These are phyloP conservation scores for Kwoniella newhampshirensis DNA, from an alignment of 768 basidiomycete species.

Conservation along the genomic window DNA sequence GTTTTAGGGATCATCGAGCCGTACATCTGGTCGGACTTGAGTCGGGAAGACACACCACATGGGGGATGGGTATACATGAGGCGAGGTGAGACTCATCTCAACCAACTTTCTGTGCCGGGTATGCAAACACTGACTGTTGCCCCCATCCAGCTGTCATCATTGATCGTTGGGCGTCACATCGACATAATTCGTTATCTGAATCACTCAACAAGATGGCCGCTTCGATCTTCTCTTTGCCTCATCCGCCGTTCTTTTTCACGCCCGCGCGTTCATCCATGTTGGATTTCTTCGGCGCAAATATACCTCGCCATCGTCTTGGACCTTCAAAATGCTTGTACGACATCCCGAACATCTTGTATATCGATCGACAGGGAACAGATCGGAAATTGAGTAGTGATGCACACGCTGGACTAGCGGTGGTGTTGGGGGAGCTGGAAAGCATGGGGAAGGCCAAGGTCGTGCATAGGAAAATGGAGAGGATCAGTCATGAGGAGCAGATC, in stretches of 20 bases:
- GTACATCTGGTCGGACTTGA: slow-evolving; percentile 17
- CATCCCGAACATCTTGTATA: slow-evolving; percentile 62
- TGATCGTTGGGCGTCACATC: slow-evolving; percentile 30
- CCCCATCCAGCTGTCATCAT: slow-evolving; percentile 22
- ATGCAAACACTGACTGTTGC: no score
- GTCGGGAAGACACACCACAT: not conserved
- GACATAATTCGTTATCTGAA: slow-evolving; percentile 15
- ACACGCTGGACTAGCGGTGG: slow-evolving; percentile 60
- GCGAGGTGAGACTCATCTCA: slow-evolving; percentile 13
- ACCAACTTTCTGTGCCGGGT: not conserved
- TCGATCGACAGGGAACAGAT: slow-evolving; percentile 64
- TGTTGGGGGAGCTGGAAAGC: slow-evolving; percentile 58
- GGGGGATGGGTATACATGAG: slow-evolving; percentile 27
- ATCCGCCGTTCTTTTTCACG: slow-evolving; percentile 20
- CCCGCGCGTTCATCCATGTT: slow-evolving; percentile 10
- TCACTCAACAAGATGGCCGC: slow-evolving; percentile 32
- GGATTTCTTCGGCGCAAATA: not conserved
- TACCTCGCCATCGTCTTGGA: slow-evolving; percentile 4
- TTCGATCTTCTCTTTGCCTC: slow-evolving; percentile 21
- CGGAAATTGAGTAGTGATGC: slow-evolving; percentile 57
- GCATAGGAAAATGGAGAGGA: slow-evolving; percentile 27
- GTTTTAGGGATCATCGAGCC: slow-evolving; percentile 14
- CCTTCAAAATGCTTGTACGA: slow-evolving; percentile 5
- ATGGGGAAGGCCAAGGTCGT: slow-evolving; percentile 53
- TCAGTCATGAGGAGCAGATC: slow-evolving; percentile 32